A percentile compares a stretch with the other conserved stretches of the same genome.
Conservation (phyloP, 108 stramenopile species). For the Cyclotella cryptica region DNA sequence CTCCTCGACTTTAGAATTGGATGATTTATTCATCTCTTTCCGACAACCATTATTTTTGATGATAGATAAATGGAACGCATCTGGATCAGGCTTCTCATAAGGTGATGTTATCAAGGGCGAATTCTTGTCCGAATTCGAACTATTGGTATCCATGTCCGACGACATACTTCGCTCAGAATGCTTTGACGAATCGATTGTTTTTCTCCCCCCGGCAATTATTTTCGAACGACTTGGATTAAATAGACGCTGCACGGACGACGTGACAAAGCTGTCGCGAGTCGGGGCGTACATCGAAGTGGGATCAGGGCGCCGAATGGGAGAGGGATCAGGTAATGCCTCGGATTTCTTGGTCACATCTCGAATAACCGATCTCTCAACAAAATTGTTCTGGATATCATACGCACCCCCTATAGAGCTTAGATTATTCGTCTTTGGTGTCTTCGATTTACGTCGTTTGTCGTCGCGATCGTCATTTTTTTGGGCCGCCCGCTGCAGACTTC, state of each 20-base stretch:
- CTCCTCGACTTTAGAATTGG: not conserved
- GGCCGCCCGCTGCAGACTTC: not conserved
- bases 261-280: not conserved
- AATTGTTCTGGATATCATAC: constrained; percentile 1
- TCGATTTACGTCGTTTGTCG: constrained; percentile 46
- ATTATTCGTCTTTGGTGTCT: constrained; percentile 46
- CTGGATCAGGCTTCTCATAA: constrained; percentile 15
- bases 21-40: not conserved
- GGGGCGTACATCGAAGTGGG: constrained; percentile 7
- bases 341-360: not conserved
- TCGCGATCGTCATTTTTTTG: not conserved
- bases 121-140: constrained; percentile 28
- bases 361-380: not conserved
- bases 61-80: not conserved
- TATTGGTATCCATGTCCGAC: constrained; percentile 32
- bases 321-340: constrained; percentile 33
- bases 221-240: constrained; percentile 8
- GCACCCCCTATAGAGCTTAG: constrained; percentile 28
- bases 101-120: constrained; percentile 29
- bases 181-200: not conserved
- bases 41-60: not conserved
- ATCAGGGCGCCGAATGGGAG: constrained; percentile 41
- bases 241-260: constrained; percentile 20
- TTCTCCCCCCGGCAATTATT: not conserved
- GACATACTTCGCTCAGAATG: not conserved